Base-by-base conservation (phyloP, 805 yeast genomes). In the Candida succiphila region DNA sequence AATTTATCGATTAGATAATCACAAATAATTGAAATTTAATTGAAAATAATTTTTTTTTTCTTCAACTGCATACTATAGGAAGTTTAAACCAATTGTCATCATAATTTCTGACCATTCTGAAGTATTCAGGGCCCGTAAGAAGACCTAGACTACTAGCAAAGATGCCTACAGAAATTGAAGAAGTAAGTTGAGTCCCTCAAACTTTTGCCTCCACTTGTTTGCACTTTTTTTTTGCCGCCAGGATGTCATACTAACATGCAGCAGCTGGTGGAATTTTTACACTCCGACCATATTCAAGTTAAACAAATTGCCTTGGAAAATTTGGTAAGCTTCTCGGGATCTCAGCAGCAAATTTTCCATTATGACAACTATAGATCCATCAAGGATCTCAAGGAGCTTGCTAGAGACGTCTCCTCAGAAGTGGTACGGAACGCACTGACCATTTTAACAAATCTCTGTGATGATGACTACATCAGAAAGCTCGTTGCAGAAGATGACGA, bases 241-340 rank as follows among this genome's bases (percentile, higher is more conserved):
- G n/a, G n/a, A n/a, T n/a, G n/a, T n/a, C n/a, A 12, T 35, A 35
- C 37, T 33, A 31, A 37, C 33, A n/a, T n/a, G n/a, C n/a, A 37
- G 23, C 34, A 71, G 62, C 62, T 88, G 29, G 94, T 86, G 17
- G 75, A 68, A 31, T 87, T 88, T 51, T 64, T 88, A 39, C 95
- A 84, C 53, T 74, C 89, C 7, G 79, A 83, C 2, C 85, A 81
- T 49, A 78, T 82, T 3, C 79, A 80, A 9, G 83, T 86, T 22
- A 75, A 80, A 38, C 85, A 79, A 45, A 78, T 87, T 36, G 96
- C 96, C 0, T 63, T 88, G 31, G 92, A 83, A 46, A 78, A 86
- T 52, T 56, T 87, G 35, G 86, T 85, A 10, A 94, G 88, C 3
- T 84, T 69, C 53, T 79, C 94, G 8, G 89, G 89, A 7, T 65